Percentiles rank a stretch among this genome's conserved stretches.
Evolutionary conservation across 148 eudicot species (phyloP).

Genomic region (Arbutus unedo): DNA sequence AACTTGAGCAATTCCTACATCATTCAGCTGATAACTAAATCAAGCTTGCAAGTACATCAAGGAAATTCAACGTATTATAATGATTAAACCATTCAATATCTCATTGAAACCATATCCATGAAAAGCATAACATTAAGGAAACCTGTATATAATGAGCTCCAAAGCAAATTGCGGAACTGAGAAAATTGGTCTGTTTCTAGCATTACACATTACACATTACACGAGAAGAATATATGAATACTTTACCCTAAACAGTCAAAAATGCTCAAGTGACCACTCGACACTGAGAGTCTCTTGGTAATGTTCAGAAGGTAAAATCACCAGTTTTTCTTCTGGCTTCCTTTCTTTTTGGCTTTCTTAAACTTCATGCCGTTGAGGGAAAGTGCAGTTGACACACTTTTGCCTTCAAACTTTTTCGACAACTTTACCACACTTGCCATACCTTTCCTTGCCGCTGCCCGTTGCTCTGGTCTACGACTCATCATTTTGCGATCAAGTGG

Average conservation of each 20-base stretch:
- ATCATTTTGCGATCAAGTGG: conserved; percentile 94
- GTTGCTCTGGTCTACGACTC: conserved; percentile 83
- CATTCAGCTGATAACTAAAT: not conserved
- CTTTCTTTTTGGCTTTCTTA: conserved; percentile 44
- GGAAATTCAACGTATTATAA: not conserved
- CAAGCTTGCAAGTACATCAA: not conserved
- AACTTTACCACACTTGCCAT: conserved; percentile 81
- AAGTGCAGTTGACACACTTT: conserved; percentile 65
- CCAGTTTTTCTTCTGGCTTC: conserved; percentile 21
- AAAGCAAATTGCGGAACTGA: not conserved
- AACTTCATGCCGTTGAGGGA: conserved; percentile 32
- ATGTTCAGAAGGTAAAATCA: not conserved
- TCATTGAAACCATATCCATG: not conserved
- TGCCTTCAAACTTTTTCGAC: conserved; percentile 79
- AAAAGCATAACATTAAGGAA: not conserved
- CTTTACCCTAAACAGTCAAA: not conserved
- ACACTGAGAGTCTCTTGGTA: not conserved
- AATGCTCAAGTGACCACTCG: not conserved
- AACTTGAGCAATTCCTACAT: not conserved
- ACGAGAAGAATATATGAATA: not conserved
- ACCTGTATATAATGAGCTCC: not conserved
- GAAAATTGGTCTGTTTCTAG: not conserved
- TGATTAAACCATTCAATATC: not conserved
- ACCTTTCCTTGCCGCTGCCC: conserved; percentile 89
- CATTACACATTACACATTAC: not conserved